These are phyloP conservation scores for Mycena albidolilacea DNA, from an alignment of 768 basidiomycete genomes.

Conservation along the genomic window DNA sequence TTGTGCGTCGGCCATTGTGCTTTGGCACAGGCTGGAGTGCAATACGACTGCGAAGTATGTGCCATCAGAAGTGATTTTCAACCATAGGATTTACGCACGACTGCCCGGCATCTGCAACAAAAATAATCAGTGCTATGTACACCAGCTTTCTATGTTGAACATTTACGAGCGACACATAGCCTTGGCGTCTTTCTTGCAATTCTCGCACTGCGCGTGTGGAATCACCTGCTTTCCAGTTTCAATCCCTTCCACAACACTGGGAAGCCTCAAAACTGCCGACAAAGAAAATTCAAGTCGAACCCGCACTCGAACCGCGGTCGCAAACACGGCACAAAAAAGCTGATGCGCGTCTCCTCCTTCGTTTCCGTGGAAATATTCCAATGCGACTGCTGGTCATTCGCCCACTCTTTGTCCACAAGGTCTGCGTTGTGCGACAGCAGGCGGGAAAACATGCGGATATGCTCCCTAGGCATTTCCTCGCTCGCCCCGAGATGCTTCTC, in stretches of 20 bases:
- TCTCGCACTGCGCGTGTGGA: conserved; percentile 28
- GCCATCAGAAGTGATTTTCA: neutral
- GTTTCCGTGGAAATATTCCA: conserved; percentile 39
- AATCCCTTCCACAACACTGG: conserved; percentile 40
- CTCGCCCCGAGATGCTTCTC: conserved; percentile 32
- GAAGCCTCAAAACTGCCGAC: neutral
- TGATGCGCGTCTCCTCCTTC: conserved; percentile 39
- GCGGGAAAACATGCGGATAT: conserved; percentile 42
- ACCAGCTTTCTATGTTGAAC: neutral
- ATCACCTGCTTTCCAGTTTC: conserved; percentile 36
- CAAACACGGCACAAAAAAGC: conserved; percentile 44
- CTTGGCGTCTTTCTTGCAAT: conserved; percentile 35
- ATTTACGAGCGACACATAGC: conserved; percentile 40
- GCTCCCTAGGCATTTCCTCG: conserved; percentile 37
- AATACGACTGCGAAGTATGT: conserved; percentile 35
- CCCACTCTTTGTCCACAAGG: conserved; percentile 36
- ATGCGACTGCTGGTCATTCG: conserved; percentile 39
- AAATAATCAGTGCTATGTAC: neutral
- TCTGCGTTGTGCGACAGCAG: conserved; percentile 41
- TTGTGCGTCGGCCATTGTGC: conserved; percentile 40
- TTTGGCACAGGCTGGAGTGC: conserved; percentile 38
- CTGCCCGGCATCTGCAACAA: conserved; percentile 19
- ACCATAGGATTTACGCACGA: conserved; percentile 13
- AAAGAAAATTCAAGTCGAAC: neutral
- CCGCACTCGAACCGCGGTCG: conserved; percentile 33